Evolutionary conservation across 495 filamentous ascomycete genomes (phyloP), one percentile per base, ranked within the genome.

Genomic region (Lentithecium fluviatile): DNA sequence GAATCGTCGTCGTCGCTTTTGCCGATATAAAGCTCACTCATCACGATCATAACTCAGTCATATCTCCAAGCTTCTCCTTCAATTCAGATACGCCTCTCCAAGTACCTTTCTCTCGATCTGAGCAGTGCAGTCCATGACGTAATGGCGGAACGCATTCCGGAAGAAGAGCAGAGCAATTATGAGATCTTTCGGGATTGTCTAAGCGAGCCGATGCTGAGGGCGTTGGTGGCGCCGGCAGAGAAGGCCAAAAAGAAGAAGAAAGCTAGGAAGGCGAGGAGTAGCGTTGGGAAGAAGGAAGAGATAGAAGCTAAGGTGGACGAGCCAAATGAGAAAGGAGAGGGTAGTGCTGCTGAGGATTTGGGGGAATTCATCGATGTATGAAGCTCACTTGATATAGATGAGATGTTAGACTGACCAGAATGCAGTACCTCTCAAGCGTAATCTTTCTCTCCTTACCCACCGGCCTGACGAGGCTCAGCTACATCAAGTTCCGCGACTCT

Each of bases 301-400:
- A 42, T 45, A 26, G 65, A 69, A 71, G 40, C 65, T 47, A 74
- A 75, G 42, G 84, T 17, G 0, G 50, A 55, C 7, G 63, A 70
- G 71, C 32, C 66, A 66, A 50, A 73, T 75, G 45, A 84, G 78
- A 52, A 54, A 50, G 2, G 38, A 59, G 51, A 36, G 0, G 17
- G 17, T 11, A 67, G 69, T 51, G 79, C 84, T 66, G 82, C 83
- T 8, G 85, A 85, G 57, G 89, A 91, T 49, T 74, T 92, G 25
- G 80, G 78, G 45, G 90, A 93, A 6, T 94, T 93, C 70, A 83
- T 85, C 26, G 81, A 85, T 62, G 82, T 83, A 78, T 47, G 61
- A 23, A 26, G n/a, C 36, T 48, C 29, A 6, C 34, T 25, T 40
- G 11, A 32, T 1, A 15, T 23, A 24, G 17, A 5, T 15, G 19